phyloP scores from a whole-genome alignment of 1,284 basidiomycete species.

The Heterobasidion parviporum region DNA sequence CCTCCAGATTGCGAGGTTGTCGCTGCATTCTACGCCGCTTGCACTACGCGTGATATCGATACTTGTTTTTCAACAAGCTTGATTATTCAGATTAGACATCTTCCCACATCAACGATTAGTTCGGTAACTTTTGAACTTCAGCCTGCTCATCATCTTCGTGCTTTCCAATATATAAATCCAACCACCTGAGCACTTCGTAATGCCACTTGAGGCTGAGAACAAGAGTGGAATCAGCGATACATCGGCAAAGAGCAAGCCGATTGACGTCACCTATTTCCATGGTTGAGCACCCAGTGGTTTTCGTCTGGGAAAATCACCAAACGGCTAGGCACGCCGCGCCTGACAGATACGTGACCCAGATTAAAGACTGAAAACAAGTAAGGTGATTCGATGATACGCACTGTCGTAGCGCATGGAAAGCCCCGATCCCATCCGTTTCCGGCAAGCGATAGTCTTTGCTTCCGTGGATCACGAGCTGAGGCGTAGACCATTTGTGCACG shows the following conservation, averaged over 20 bases:
- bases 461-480: conserved; percentile 78
- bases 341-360: conserved; percentile 18
- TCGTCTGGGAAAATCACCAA: conserved; percentile 89
- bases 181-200: conserved; percentile 84
- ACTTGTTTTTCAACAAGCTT: no score
- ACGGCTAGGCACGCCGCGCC: conserved; percentile 70
- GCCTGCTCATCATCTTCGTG: conserved; percentile 8
- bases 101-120: background rate
- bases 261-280: conserved; percentile 52
- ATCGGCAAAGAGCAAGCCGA: background rate
- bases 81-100: background rate
- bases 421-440: conserved; percentile 76
- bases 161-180: conserved; percentile 65
- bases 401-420: conserved; percentile 77
- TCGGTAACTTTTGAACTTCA: conserved; percentile 1
- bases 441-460: conserved; percentile 82
- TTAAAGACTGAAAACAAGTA: background rate
- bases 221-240: background rate
- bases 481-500: conserved; percentile 80
- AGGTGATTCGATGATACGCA: conserved; percentile 26
- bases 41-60: no score
- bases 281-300: conserved; percentile 85
- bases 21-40: no score
- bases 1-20: no score
- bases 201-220: conserved; percentile 69